These are phyloP conservation scores for Ophiocordyceps polyrhachis-furcata DNA, from an alignment of 2,329 filamentous ascomycete genomes.

Conservation along the genomic window DNA sequence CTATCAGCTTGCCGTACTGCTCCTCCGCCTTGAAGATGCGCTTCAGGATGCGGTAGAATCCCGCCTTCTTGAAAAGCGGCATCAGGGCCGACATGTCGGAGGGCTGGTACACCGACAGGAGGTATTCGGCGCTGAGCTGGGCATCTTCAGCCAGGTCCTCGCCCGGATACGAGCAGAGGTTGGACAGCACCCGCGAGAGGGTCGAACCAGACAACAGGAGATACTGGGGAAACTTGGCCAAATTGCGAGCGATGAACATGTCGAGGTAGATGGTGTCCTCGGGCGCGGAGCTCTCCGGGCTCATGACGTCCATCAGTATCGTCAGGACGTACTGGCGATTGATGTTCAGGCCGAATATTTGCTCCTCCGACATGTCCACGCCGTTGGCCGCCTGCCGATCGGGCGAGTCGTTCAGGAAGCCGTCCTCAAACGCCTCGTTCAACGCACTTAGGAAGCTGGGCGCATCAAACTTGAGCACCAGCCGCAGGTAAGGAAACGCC, in stretches of 20 bases:
- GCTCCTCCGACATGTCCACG: constrained; percentile 41
- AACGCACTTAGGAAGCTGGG: constrained; percentile 86
- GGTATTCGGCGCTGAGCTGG: constrained; percentile 89
- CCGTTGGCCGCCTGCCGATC: constrained; percentile 41
- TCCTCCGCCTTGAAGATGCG: constrained; percentile 65
- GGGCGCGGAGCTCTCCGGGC: constrained; percentile 49
- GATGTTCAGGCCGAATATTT: constrained; percentile 51
- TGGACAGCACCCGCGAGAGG: constrained; percentile 60
- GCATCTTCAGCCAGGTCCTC: constrained; percentile 76
- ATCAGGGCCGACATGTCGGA: constrained; percentile 62
- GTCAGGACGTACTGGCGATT: constrained; percentile 87
- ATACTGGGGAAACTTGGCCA: constrained; percentile 94
- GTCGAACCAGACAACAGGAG: constrained; percentile 76
- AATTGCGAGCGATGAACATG: constrained; percentile 93
- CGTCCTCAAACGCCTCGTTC: constrained; percentile 93
- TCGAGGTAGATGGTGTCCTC: constrained; percentile 87
- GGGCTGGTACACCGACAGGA: constrained; percentile 84
- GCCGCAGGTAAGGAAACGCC: constrained; percentile 67
- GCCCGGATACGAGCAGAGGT: constrained; percentile 71
- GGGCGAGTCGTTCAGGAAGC: constrained; percentile 68
- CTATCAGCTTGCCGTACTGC: constrained; percentile 59
- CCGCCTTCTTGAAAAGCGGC: constrained; percentile 56
- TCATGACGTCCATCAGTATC: constrained; percentile 84
- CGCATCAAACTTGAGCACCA: constrained; percentile 75
- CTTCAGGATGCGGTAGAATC: constrained; percentile 84